phyloP scores from a whole-genome alignment of 2,329 filamentous ascomycete species.

The Fusarium newnesense region DNA sequence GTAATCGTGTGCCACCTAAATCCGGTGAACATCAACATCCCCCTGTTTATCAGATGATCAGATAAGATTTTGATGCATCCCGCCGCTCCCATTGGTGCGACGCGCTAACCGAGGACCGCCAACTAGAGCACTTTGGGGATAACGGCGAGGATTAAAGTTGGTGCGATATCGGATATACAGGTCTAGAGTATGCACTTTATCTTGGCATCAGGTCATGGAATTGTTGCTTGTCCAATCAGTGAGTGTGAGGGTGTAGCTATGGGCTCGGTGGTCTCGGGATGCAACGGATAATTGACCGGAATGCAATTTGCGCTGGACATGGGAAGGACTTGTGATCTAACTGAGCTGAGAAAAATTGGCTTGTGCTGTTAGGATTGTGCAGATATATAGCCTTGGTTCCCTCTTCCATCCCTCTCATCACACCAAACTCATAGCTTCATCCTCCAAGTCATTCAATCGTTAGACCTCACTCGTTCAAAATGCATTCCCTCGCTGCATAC shows the following conservation, averaged over 20 bases:
- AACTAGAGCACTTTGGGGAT: not conserved
- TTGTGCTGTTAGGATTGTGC: not conserved
- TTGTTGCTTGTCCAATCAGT: not conserved
- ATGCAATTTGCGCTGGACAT: not conserved
- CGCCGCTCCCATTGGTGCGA: constrained; percentile 8
- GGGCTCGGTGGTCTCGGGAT: not conserved
- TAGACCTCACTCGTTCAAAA: constrained; percentile 11
- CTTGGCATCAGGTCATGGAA: constrained; percentile 34
- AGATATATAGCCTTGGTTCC: constrained; percentile 13
- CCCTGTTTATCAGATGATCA: constrained; percentile 43
- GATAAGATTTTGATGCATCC: constrained; percentile 40
- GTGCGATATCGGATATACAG: constrained; percentile 22
- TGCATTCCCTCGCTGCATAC: constrained; percentile 30
- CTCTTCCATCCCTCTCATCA: too few species aligned
- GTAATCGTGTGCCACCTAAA: not conserved
- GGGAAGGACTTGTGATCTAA: not conserved
- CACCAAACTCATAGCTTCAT: not conserved
- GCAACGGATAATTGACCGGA: not conserved
- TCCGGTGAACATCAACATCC: not conserved
- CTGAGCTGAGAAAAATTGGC: not conserved
- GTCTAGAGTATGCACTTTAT: not conserved
- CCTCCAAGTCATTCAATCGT: not conserved
- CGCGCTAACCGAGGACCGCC: not conserved
- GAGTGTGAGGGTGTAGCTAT: rapidly evolving
- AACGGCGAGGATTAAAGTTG: not conserved